Percentiles rank a stretch among this genome's conserved stretches.
These are phyloP conservation scores for Psilocybe mexicana DNA, from an alignment of 1,284 basidiomycete genomes.

Conservation along the genomic window DNA sequence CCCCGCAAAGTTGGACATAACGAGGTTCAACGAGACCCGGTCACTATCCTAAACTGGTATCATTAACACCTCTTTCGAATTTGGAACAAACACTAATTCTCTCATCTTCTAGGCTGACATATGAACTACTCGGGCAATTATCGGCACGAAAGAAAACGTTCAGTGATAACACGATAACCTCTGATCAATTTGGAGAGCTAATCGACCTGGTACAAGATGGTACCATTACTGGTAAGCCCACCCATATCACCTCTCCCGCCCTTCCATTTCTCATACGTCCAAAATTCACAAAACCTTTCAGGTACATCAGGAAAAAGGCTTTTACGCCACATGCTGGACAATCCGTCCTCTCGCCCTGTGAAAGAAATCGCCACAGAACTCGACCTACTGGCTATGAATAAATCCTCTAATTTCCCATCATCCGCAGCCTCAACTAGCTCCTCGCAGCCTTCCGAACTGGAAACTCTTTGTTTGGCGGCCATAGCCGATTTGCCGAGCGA, in stretches of 20 bases:
- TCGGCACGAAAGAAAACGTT: slow-evolving; percentile 62
- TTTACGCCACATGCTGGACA: slow-evolving; percentile 61
- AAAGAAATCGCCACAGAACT: slow-evolving; percentile 51
- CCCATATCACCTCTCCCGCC: not conserved
- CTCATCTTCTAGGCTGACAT: slow-evolving; percentile 67
- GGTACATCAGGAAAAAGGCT: slow-evolving; percentile 75
- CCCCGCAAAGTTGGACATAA: slow-evolving; percentile 13
- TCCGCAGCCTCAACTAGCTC: slow-evolving; percentile 22
- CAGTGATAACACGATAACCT: slow-evolving; percentile 59
- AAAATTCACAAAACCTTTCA: slow-evolving; percentile 23
- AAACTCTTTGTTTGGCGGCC: slow-evolving; percentile 59
- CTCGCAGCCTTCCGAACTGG: slow-evolving; percentile 37
- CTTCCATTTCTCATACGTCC: not conserved
- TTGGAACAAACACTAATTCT: not conserved
- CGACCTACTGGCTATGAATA: slow-evolving; percentile 42
- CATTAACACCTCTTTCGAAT: slow-evolving; percentile 8
- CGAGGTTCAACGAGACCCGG: slow-evolving; percentile 51
- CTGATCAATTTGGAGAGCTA: slow-evolving; percentile 71
- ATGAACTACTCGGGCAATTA: slow-evolving; percentile 82
- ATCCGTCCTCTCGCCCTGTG: slow-evolving; percentile 40
- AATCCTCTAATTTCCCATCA: slow-evolving; percentile 20
- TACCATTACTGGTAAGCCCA: slow-evolving; percentile 61
- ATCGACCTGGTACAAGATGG: slow-evolving; percentile 74
- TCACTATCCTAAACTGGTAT: slow-evolving; percentile 85
- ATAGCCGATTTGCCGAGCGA: slow-evolving; percentile 73